Evolutionary conservation across 305 asterid genomes (phyloP), one percentile per base, ranked within the genome.

Genomic region (Coffea humblotiana): DNA sequence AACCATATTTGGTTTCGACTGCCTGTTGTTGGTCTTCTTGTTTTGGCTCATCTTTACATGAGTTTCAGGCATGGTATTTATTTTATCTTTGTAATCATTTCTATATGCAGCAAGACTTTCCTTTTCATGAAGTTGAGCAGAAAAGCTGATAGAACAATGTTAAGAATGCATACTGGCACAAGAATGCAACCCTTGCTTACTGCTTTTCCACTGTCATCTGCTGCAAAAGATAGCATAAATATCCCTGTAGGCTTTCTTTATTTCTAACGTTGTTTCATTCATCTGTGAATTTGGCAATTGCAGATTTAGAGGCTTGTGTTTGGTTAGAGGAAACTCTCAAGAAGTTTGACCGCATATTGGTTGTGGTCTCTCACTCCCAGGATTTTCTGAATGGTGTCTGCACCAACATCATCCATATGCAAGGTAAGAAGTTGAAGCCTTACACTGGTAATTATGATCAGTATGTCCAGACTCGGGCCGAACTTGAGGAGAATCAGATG

Each of bases 301-400:
- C 94, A 96, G 99, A 96, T 79, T 82, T 96, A 80, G 99, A 96
- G 83, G 99, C 99, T 66, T 96, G 99, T 78, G 99, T 96, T 78
- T 96, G 98, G 99, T 80, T 96, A 45, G 99, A 96, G 82, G 99
- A 96, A 87, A 93, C 85, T 6, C 78, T 96, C 87, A 94, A 96
- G 87, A 96, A 87, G 1, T 94, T 96, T 45, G 97, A 93, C 16
- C 90, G 98, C 2, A 96, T 96, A 79, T 90, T 96, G 63, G 99
- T 96, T 12, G 99, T 96, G 82, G 92, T 96, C 58, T 96, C 99
- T 73, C 99, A 96, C 87, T 96, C 99, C 77, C 99, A 96, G 86
- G 99, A 96, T 83, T 96, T 96, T 81, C 87, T 96, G 82, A 96
- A 96, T 80, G 99, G 99, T 74, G 98, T 96, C n/a, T 96, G 99